phyloP scores from a whole-genome alignment of 208 protist genomes.

The Trypanosoma lewisi region DNA sequence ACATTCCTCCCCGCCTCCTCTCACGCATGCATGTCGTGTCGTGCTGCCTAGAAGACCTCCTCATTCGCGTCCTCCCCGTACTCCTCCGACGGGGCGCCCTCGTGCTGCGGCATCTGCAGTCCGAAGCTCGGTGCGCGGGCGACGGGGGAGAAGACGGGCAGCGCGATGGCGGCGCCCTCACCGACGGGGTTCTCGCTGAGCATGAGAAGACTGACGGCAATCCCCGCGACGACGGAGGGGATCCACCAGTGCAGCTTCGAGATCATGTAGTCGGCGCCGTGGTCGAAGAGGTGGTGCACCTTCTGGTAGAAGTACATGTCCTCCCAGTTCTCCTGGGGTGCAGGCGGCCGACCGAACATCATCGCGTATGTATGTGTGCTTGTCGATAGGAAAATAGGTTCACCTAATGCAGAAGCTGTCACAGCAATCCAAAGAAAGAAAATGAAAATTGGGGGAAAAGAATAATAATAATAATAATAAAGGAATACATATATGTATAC shows the following conservation, averaged over 20 bases:
- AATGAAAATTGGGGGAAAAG: conserved; percentile 4
- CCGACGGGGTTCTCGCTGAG: conserved; percentile 63
- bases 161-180: conserved; percentile 44
- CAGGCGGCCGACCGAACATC: conserved; percentile 70
- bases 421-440: neutral
- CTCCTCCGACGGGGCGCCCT: conserved; percentile 43
- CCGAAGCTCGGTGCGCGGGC: conserved; percentile 56
- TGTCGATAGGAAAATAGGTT: neutral
- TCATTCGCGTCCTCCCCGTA: conserved; percentile 35
- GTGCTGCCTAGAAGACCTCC: conserved; percentile 38
- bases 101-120: conserved; percentile 28
- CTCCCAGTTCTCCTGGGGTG: conserved; percentile 74
- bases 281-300: conserved; percentile 79
- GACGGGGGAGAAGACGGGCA: conserved; percentile 52
- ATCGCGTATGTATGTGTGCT: conserved; percentile 14
- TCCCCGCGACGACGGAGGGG: conserved; percentile 67
- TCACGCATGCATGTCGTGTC: neutral
- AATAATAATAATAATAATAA: conserved; percentile 10
- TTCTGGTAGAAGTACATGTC: conserved; percentile 88
- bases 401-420: neutral
- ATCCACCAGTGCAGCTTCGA: conserved; percentile 85
- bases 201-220: conserved; percentile 71
- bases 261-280: conserved; percentile 70
- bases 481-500: conserved; percentile 20
- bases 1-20: neutral